These are phyloP conservation scores for Fusarium camptoceras DNA, from an alignment of 2,329 filamentous ascomycete genomes.

Conservation along the genomic window DNA sequence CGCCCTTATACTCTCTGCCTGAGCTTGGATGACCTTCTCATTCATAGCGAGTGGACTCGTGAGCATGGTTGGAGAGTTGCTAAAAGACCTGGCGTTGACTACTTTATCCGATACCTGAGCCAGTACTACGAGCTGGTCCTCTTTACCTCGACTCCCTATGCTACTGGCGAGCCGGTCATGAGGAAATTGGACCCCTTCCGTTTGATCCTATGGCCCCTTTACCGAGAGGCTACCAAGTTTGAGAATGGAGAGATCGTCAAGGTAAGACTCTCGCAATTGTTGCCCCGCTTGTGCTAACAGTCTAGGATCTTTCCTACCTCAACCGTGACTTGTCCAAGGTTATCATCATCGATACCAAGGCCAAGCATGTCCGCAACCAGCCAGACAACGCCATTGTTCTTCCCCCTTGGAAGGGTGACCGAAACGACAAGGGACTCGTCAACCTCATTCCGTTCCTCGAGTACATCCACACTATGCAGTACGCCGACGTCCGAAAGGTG, in stretches of 20 bases:
- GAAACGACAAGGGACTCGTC: conserved; percentile 87
- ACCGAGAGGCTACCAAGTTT: conserved; percentile 96
- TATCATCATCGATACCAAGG: conserved; percentile 90
- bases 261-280: conserved; percentile 62
- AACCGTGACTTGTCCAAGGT: conserved; percentile 97
- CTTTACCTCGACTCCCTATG: conserved; percentile 89
- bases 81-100: conserved; percentile 94
- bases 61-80: conserved; percentile 96
- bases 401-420: conserved; percentile 87
- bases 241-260: conserved; percentile 97
- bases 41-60: conserved; percentile 94
- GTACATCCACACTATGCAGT: conserved; percentile 94
- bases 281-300: conserved; percentile 29
- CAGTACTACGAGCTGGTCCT: conserved; percentile 98
- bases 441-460: conserved; percentile 95
- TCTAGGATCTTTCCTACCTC: conserved; percentile 92
- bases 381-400: conserved; percentile 97
- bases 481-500: conserved; percentile 85
- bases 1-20: conserved; percentile 93
- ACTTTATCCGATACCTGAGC: conserved; percentile 95
- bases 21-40: conserved; percentile 90
- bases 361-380: conserved; percentile 84
- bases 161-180: conserved; percentile 86
- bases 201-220: conserved; percentile 95
- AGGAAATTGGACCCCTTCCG: conserved; percentile 95